Base-by-base conservation (phyloP, 2,329 filamentous ascomycete species). In the Drechslerella dactyloides region DNA sequence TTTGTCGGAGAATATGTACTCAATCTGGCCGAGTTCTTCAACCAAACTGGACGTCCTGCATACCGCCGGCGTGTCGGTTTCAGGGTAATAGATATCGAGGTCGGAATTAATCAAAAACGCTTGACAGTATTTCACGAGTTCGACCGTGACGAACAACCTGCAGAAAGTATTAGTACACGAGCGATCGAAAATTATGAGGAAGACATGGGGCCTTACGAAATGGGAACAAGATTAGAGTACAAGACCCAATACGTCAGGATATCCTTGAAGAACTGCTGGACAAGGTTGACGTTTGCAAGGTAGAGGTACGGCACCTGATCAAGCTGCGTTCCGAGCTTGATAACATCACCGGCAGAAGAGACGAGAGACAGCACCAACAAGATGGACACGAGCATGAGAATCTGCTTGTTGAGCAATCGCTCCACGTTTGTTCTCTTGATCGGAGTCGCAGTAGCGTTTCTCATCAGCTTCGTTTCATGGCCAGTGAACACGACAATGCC, bases 391-490 rank as follows among this genome's bases (percentile, higher is more conserved):
- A 99, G 85, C 82, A 96, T 89, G 75, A 99, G 83, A 77, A 99
- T 96, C 73, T 97, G 90, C 77, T 88, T 86, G 80, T 99, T 99
- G 75, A 99, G 89, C 83, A 96, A 90, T 74, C 89, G 87, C 81
- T 99, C 94, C 5, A 99, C 93, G 76, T 93, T 93, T 37, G 94
- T 99, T 64, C 93, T 90, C 83, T 99, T 99, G 82, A 99, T 99
- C 4, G 94, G 96, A 0, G 94, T 90, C 2, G 93, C 93, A 1
- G 93, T 99, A 17, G 94, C 96, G 79, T 99, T 99, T 76, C 94
- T 89, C 94, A 99, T 97, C 74, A 99, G 85, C 81, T 99, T 99
- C 5, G 94, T 97, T 82, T 99, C 94, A 80, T 99, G 94, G 57
- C 94, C 94, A 1, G 91, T 96, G 77, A 97, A 99, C 15, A 99